Base-by-base conservation (phyloP, 352 stramenopile species). In the Poterioochromonas sp. region DNA sequence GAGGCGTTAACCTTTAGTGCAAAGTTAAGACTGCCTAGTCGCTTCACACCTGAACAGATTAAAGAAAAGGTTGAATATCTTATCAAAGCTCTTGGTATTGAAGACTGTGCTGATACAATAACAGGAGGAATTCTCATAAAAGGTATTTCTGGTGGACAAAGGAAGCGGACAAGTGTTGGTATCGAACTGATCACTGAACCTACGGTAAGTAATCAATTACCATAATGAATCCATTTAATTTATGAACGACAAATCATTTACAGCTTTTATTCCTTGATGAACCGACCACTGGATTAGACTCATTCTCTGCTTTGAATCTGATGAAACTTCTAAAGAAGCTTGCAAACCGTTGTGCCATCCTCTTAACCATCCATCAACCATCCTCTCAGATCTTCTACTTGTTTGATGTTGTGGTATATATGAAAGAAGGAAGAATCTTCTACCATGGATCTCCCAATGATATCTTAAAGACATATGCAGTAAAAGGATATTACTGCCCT, bases 341-440 rank as follows among this genome's bases (percentile, higher is more conserved):
- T 68, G 89, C 90, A 12, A 79, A 83, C 65, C 88, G 90, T 0
- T 81, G 85, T n/a, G 92, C 87, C 0, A 86, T 96, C 41, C 83
- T 95, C 0, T 94, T 91, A 70, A 95, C 90, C 3, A 96, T 96
- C 80, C 91, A 96, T 79, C 91, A 96, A 81, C 91, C 91, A 26
- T 88, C 85, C 29, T 89, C 86, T 0, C 87, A 94, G 62, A 87
- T 95, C 3, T 94, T 96, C 44, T 85, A 86, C 34, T 85, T 90
- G 34, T 95, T 77, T 29, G 69, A 77, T 29, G 11, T 20, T 15
- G 68, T 68, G 29, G 15, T 77, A 8, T 77, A 73, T 29, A 18
- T 77, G 11, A 68, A 69, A 15, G 35, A 12, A 26, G 69, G 69
- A 2, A 20, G 41, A 26, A 32, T 77, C 29, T 37, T 77, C 26